Conservation (phyloP, 352 stramenopile species). For the Globisporangium uncinulatum region DNA sequence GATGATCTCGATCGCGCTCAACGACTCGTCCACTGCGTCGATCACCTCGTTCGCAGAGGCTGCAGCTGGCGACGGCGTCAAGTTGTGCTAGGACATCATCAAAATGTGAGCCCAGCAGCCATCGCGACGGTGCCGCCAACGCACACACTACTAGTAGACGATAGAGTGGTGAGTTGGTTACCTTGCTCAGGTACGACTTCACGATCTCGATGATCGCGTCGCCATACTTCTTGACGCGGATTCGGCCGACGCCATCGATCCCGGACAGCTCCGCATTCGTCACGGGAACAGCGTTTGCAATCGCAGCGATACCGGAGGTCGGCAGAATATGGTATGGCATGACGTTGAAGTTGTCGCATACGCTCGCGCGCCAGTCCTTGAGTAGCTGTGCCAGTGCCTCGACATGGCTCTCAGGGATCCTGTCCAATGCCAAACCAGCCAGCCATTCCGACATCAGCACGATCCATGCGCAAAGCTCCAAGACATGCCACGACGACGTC, state of each 20-base stretch:
- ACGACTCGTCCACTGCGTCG: slow-evolving; percentile 25
- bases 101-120: not conserved
- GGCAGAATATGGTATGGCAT: slow-evolving; percentile 88
- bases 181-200: slow-evolving; percentile 71
- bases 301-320: slow-evolving; percentile 71
- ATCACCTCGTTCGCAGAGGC: slow-evolving; percentile 3
- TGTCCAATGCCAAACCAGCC: slow-evolving; percentile 7
- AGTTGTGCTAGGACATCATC: slow-evolving; percentile 40
- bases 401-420: slow-evolving; percentile 64
- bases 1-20: slow-evolving; percentile 19
- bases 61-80: slow-evolving; percentile 37
- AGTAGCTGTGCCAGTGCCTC: slow-evolving; percentile 71
- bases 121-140: no score
- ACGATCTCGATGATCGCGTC: slow-evolving; percentile 82
- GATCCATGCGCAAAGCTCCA: not conserved
- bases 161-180: slow-evolving; percentile 12
- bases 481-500: not conserved
- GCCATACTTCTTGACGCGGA: slow-evolving; percentile 84
- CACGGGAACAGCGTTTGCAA: slow-evolving; percentile 71
- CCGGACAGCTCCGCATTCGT: slow-evolving; percentile 71
- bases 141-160: no score
- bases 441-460: not conserved
- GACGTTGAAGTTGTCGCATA: slow-evolving; percentile 80
- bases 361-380: slow-evolving; percentile 82
- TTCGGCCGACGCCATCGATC: slow-evolving; percentile 78